Evolutionary conservation across 106 monocot genomes (phyloP).

Genomic region (Dactylorhiza incarnata): DNA sequence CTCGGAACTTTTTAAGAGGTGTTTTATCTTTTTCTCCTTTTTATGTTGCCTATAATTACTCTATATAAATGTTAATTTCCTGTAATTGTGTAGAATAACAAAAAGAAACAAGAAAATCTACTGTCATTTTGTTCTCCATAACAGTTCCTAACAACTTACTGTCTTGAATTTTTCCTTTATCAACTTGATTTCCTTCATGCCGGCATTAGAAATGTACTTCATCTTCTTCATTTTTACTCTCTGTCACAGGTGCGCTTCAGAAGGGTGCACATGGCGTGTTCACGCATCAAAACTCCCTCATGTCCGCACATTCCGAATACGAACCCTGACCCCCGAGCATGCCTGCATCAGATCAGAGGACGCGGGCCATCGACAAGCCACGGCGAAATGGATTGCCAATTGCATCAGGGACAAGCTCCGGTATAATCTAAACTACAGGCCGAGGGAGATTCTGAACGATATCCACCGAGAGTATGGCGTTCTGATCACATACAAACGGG

Average conservation of each 20-base stretch:
- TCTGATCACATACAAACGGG: constrained; percentile 43
- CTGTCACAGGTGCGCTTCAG: constrained; percentile 39
- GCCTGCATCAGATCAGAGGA: constrained; percentile 36
- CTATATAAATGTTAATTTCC: too few species aligned
- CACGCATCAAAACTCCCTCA: constrained; percentile 51
- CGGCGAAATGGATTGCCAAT: constrained; percentile 52
- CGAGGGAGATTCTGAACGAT: constrained; percentile 47
- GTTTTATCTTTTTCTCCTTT: too few species aligned
- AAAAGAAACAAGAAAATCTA: too few species aligned
- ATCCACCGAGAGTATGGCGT: constrained; percentile 44
- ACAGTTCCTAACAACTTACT: too few species aligned
- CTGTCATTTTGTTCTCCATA: too few species aligned
- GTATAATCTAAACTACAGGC: constrained; percentile 38
- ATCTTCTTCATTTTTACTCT: background rate
- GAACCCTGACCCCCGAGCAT: constrained; percentile 31
- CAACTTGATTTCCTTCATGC: too few species aligned
- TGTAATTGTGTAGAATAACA: too few species aligned
- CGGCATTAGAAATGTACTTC: too few species aligned
- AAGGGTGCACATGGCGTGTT: constrained; percentile 40
- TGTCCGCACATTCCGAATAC: constrained; percentile 34
- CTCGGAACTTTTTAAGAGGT: too few species aligned
- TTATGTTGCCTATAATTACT: too few species aligned
- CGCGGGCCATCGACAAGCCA: constrained; percentile 41
- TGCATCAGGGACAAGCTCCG: constrained; percentile 46
- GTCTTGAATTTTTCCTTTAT: too few species aligned